Conservation (phyloP, 192 early-diverging fungal species). For the Podila epicladia region DNA sequence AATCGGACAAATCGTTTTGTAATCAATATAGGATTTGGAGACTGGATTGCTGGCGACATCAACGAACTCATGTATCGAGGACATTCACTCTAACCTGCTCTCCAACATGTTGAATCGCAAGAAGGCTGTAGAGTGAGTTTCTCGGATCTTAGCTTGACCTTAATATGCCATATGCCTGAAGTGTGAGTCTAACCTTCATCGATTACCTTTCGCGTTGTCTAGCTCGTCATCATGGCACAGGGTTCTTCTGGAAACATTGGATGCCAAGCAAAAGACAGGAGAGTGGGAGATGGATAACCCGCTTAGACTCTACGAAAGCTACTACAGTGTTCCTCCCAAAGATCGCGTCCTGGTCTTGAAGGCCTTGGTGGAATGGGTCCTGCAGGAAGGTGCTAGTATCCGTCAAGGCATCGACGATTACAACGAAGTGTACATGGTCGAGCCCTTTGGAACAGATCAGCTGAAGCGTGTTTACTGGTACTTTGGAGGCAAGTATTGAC, state of each 20-base stretch:
- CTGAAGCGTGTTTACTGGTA: conserved; percentile 38
- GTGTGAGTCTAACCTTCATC: too few species aligned
- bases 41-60: conserved; percentile 21
- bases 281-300: conserved; percentile 33
- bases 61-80: conserved; percentile 29
- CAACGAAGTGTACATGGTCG: conserved; percentile 9
- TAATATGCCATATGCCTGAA: background rate
- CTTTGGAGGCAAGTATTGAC: conserved; percentile 34
- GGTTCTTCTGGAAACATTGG: conserved; percentile 33
- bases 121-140: conserved; percentile 40
- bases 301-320: conserved; percentile 23
- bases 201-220: background rate
- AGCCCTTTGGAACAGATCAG: conserved; percentile 35
- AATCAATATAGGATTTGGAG: conserved; percentile 23
- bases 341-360: conserved; percentile 38
- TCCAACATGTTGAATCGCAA: conserved; percentile 49
- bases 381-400: conserved; percentile 24
- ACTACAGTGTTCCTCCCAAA: conserved; percentile 18
- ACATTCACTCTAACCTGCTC: conserved; percentile 40
- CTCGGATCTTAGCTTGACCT: background rate
- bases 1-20: background rate
- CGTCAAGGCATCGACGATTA: conserved; percentile 35
- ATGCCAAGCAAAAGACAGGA: conserved; percentile 24
- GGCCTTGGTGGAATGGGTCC: conserved; percentile 38
- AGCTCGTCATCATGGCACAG: conserved; percentile 38